A percentile compares a stretch with the other conserved stretches of the same genome.
Evolutionary conservation across 129 eudicot genomes (phyloP).

Genomic region (Lactuca saligna): DNA sequence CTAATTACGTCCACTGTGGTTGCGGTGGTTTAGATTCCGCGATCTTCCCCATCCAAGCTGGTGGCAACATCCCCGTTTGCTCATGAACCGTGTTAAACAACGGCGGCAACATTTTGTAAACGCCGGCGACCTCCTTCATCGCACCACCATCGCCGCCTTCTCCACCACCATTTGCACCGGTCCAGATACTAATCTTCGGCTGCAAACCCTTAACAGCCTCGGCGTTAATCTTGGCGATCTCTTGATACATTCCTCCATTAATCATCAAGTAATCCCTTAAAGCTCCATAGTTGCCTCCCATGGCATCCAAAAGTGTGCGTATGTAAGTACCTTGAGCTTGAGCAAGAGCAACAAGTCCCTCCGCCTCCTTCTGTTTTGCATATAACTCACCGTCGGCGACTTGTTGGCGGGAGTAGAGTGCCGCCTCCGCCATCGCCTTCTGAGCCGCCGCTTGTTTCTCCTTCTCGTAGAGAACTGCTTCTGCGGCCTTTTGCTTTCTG

Average conservation of each 20-base stretch:
- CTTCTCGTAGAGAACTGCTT: slow-evolving; percentile 26
- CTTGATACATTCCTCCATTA: slow-evolving; percentile 36
- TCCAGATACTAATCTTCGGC: slow-evolving; percentile 47
- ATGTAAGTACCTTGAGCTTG: slow-evolving; percentile 41
- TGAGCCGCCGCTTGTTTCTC: slow-evolving; percentile 33
- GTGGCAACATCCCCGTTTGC: slow-evolving; percentile 43
- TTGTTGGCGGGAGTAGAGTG: slow-evolving; percentile 24
- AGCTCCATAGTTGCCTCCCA: slow-evolving; percentile 33
- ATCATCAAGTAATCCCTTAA: slow-evolving; percentile 40
- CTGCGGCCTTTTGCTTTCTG: slow-evolving; percentile 36
- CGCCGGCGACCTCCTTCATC: slow-evolving; percentile 31
- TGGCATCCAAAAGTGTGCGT: slow-evolving; percentile 30
- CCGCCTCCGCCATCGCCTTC: slow-evolving; percentile 34
- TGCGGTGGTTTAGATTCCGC: neutral
- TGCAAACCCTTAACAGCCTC: slow-evolving; percentile 38
- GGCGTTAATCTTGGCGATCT: slow-evolving; percentile 38
- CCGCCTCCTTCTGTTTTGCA: slow-evolving; percentile 37
- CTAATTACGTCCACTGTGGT: no score
- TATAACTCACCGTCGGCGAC: slow-evolving; percentile 36
- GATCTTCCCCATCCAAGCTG: slow-evolving; percentile 35
- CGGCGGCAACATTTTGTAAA: slow-evolving; percentile 39
- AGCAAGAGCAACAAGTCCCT: slow-evolving; percentile 31
- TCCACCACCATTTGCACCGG: slow-evolving; percentile 27
- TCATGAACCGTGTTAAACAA: slow-evolving; percentile 34
- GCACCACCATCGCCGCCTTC: slow-evolving; percentile 27